Conservation (phyloP, 352 stramenopile species). For the Phytophthora pluvialis region DNA sequence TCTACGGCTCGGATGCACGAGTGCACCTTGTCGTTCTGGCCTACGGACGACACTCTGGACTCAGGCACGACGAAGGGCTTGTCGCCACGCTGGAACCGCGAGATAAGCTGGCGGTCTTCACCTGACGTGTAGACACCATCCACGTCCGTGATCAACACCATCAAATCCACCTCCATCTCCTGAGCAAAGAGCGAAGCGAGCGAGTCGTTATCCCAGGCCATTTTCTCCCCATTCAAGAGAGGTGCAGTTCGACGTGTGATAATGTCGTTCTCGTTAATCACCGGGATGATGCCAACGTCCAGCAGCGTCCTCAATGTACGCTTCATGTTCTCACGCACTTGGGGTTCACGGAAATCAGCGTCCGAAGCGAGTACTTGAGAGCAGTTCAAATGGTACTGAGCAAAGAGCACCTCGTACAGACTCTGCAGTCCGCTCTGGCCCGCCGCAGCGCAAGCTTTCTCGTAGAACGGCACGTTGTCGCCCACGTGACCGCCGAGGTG, state of each 20-base stretch:
- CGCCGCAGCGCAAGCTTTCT: conserved; percentile 70
- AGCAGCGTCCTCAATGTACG: conserved; percentile 66
- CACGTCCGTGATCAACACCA: conserved; percentile 80
- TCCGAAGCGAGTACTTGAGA: conserved; percentile 80
- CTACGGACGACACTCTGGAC: conserved; percentile 57
- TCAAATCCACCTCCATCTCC: conserved; percentile 71
- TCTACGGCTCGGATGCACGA: conserved; percentile 3
- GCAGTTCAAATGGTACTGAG: conserved; percentile 81
- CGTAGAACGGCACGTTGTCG: conserved; percentile 62
- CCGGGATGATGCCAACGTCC: conserved; percentile 78
- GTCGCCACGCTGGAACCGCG: conserved; percentile 51
- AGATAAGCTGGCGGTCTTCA: conserved; percentile 37
- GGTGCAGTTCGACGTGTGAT: conserved; percentile 68
- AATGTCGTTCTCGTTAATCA: conserved; percentile 88
- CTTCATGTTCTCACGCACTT: conserved; percentile 67
- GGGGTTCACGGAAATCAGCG: conserved; percentile 67
- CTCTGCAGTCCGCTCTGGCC: conserved; percentile 79
- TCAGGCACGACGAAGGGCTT: conserved; percentile 37
- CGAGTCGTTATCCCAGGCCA: conserved; percentile 87
- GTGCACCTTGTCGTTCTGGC: conserved; percentile 80
- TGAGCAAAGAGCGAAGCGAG: conserved; percentile 74
- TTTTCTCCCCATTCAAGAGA: conserved; percentile 52
- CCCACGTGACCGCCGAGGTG: conserved; percentile 66
- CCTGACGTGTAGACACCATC: conserved; percentile 58
- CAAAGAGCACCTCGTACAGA: conserved; percentile 85